Evolutionary conservation across 192 early-diverging fungal species (phyloP).

Genomic region (Coemansia sp.): DNA sequence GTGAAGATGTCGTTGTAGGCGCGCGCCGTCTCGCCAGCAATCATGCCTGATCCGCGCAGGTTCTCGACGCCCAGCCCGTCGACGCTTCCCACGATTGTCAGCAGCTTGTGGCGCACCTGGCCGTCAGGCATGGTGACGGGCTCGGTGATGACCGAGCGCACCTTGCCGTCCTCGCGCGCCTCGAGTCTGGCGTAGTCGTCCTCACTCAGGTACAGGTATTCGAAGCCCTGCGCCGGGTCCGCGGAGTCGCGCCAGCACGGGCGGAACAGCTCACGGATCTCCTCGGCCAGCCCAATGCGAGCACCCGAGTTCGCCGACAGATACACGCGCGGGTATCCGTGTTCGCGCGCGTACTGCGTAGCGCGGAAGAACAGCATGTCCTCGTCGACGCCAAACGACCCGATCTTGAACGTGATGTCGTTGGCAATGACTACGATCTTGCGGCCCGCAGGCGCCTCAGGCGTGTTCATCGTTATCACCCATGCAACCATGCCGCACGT

Average conservation of each 20-base stretch:
- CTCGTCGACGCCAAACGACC: slow-evolving; percentile 93
- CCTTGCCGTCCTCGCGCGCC: slow-evolving; percentile 55
- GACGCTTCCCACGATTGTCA: slow-evolving; percentile 79
- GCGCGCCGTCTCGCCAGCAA: slow-evolving; percentile 93
- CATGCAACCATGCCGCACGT: slow-evolving; percentile 96
- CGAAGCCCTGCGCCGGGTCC: slow-evolving; percentile 84
- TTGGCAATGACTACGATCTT: slow-evolving; percentile 93
- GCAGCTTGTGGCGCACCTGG: slow-evolving; percentile 76
- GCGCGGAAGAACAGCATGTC: slow-evolving; percentile 92
- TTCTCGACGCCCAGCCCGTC: slow-evolving; percentile 97
- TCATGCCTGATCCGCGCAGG: slow-evolving; percentile 92
- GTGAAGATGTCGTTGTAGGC: slow-evolving; percentile 99
- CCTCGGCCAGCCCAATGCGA: slow-evolving; percentile 94
- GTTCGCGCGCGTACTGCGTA: slow-evolving; percentile 79
- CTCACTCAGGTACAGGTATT: slow-evolving; percentile 87
- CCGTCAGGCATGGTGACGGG: slow-evolving; percentile 62
- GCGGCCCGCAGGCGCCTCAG: slow-evolving; percentile 89
- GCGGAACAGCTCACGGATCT: slow-evolving; percentile 83
- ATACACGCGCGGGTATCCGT: slow-evolving; percentile 91
- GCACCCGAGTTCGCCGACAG: slow-evolving; percentile 98
- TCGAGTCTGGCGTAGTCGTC: slow-evolving; percentile 69
- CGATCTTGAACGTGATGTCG: slow-evolving; percentile 96
- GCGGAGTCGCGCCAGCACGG: slow-evolving; percentile 79
- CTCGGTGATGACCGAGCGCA: slow-evolving; percentile 74
- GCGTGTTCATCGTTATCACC: slow-evolving; percentile 84